Evolutionary conservation across 805 yeast genomes (phyloP), one percentile per base, ranked within the genome.

Genomic region (Candida corydali): DNA sequence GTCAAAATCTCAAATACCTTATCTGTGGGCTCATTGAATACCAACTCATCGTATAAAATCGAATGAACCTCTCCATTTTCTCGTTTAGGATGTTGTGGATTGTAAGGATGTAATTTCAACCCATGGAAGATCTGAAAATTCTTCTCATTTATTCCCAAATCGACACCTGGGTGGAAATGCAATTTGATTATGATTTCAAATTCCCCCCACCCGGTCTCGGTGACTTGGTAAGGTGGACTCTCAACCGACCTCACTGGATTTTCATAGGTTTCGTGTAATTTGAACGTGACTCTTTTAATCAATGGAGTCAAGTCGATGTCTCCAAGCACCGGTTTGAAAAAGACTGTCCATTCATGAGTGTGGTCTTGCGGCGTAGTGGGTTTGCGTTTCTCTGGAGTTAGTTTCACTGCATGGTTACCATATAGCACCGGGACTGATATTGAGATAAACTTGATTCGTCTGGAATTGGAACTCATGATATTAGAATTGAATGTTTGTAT

Each of bases 171-270:
- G 26, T 80, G 81, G 58, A 93, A 93, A 57, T 81, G 89, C 12
- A 93, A 76, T 54, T 89, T 86, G 38, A 93, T 80, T 25, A 85
- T 77, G 43, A 93, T 83, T 53, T 93, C 99, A 60, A 93, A 93
- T 59, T 93, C 99, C 47, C 99, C 99, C 99, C 99, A 93, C 0
- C 99, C 99, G 0, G 98, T 86, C 54, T 93, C 99, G 2, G 95
- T 84, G 19, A 93, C 87, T 57, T 88, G 95, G 51, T 83, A 93
- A 0, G 98, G 98, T 2, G 98, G 97, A 20, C 69, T 56, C 44
- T 93, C 98, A 11, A 91, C 71, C 1, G 93, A 74, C 38, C 99
- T 68, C n/a, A 87, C 78, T 1, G 96, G 77, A 49, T 81, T 86
- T 15, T 81, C 82, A 51, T 91, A 93, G 0, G 98, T 93, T 46